Evolutionary conservation across 768 basidiomycete genomes (phyloP).

Genomic region (Phlegmacium glaucopus): DNA sequence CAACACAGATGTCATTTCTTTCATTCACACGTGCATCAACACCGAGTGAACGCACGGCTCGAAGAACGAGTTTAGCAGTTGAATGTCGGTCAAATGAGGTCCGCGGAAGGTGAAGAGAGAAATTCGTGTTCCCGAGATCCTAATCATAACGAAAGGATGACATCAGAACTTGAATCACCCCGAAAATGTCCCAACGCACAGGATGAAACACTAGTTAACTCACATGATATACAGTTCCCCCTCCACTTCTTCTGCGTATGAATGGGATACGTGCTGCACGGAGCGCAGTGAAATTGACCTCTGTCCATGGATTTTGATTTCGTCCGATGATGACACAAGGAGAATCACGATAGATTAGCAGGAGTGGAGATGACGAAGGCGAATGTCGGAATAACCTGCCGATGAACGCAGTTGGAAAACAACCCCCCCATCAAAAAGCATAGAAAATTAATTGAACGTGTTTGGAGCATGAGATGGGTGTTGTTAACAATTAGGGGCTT

Average conservation of each 20-base stretch:
- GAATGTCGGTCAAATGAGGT: slow-evolving; percentile 71
- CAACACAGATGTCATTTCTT: slow-evolving; percentile 88
- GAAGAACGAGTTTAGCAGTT: slow-evolving; percentile 74
- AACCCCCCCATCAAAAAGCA: too few species aligned
- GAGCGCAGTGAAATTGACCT: slow-evolving; percentile 74
- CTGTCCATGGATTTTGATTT: slow-evolving; percentile 99
- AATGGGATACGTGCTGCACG: slow-evolving; percentile 57
- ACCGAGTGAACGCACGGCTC: slow-evolving; percentile 73
- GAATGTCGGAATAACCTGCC: slow-evolving; percentile 68
- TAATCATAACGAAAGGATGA: slow-evolving; percentile 26
- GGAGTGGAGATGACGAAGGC: slow-evolving; percentile 58
- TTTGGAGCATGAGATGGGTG: background rate
- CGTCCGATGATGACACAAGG: slow-evolving; percentile 93
- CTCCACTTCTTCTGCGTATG: slow-evolving; percentile 84
- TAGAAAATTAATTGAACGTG: background rate
- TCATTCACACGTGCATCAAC: slow-evolving; percentile 81
- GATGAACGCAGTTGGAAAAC: background rate
- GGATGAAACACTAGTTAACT: slow-evolving; percentile 25
- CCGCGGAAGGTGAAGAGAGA: slow-evolving; percentile 88
- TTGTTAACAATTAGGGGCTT: background rate
- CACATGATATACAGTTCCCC: slow-evolving; percentile 96
- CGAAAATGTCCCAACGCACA: background rate
- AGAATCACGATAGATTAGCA: slow-evolving; percentile 83
- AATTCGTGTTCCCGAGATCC: slow-evolving; percentile 98
- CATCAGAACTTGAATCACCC: background rate